Conservation (phyloP, 345 rosid genomes). For the Dipteronia sinensis region DNA sequence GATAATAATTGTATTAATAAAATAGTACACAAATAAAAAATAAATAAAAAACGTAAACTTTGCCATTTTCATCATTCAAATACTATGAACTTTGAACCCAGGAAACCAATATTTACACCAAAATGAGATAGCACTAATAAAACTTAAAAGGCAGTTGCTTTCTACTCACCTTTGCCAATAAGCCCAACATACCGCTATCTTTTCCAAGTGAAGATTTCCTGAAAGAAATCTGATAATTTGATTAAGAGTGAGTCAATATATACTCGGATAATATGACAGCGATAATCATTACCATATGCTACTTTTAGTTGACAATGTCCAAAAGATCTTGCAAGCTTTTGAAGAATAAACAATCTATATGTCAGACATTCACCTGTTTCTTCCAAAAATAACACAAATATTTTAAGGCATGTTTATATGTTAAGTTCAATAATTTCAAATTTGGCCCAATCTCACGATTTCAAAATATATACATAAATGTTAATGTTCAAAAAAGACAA, state of each 20-base stretch:
- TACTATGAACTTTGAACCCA: slow-evolving; percentile 5
- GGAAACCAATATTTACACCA: slow-evolving; percentile 6
- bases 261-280: background rate
- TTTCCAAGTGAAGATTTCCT: slow-evolving; percentile 42
- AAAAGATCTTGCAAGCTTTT: background rate
- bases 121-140: slow-evolving; percentile 4
- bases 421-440: background rate
- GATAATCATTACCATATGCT: background rate
- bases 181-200: slow-evolving; percentile 37
- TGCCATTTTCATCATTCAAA: slow-evolving; percentile 3
- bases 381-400: slow-evolving; percentile 1
- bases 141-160: slow-evolving; percentile 3
- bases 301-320: background rate
- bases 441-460: too few species aligned
- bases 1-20: slow-evolving; percentile 10
- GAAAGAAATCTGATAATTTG: slow-evolving; percentile 58
- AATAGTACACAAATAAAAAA: background rate
- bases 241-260: slow-evolving; percentile 11
- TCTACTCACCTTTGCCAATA: slow-evolving; percentile 63
- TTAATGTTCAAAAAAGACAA: background rate
- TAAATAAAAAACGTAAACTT: slow-evolving; percentile 5
- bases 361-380: background rate
- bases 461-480: too few species aligned
- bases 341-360: background rate
- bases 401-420: background rate